Evolutionary conservation across 2,329 filamentous ascomycete genomes (phyloP).

Genomic region (Sclerotiophoma versabilis): DNA sequence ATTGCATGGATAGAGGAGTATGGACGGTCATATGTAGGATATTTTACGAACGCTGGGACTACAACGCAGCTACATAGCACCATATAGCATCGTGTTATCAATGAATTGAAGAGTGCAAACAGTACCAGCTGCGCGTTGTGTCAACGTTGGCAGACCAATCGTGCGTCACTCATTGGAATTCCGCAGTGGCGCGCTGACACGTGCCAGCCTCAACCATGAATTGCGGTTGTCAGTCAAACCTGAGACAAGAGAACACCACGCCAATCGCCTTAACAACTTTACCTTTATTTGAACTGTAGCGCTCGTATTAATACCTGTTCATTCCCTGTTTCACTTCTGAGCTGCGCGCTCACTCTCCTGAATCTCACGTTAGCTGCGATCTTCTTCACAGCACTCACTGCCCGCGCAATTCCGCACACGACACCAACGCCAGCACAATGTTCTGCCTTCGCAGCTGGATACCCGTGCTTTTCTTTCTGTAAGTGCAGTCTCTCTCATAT

Average conservation of each 20-base stretch:
- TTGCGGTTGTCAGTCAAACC: conserved; percentile 1
- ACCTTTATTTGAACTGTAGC: conserved; percentile 6
- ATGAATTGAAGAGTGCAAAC: background rate
- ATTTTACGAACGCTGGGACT: background rate
- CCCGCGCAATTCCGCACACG: conserved; percentile 16
- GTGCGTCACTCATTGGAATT: conserved; percentile 1
- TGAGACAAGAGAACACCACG: conserved; percentile 10
- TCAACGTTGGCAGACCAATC: background rate
- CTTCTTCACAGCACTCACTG: background rate
- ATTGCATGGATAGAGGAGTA: conserved; percentile 12
- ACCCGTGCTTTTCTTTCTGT: conserved; percentile 61
- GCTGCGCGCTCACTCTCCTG: conserved; percentile 1
- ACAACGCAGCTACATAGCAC: conserved; percentile 1
- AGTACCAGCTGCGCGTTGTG: background rate
- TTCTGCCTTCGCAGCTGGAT: conserved; percentile 70
- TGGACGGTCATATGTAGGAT: background rate
- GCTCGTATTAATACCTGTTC: conserved; percentile 18
- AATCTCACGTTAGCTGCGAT: background rate
- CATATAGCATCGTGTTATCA: background rate
- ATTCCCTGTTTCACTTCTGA: conserved; percentile 18
- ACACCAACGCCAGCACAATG: conserved; percentile 54
- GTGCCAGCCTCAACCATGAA: conserved; percentile 7
- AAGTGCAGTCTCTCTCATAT: conserved; percentile 25
- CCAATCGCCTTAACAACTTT: conserved; percentile 19
- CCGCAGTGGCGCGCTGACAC: conserved; percentile 10